phyloP scores from a whole-genome alignment of 441 rosid genomes.

The Gossypium trilobum region DNA sequence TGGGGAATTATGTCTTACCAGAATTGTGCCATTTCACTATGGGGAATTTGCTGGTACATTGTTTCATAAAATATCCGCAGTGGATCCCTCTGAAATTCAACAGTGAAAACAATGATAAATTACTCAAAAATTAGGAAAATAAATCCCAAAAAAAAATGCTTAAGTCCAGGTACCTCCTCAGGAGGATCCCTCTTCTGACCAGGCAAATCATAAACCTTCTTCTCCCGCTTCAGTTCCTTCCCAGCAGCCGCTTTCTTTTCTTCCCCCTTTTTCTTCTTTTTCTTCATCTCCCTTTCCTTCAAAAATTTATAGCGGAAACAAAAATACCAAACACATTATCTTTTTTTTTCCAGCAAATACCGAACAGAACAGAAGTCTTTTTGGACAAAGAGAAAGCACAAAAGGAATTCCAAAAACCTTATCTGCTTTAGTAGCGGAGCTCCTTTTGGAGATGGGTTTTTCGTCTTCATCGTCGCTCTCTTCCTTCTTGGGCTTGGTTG shows the following conservation, averaged over 20 bases:
- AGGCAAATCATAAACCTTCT: conserved; percentile 69
- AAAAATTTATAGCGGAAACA: not conserved
- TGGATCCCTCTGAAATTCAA: conserved; percentile 72
- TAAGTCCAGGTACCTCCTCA: conserved; percentile 41
- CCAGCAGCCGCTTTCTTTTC: conserved; percentile 20
- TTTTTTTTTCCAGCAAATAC: not conserved
- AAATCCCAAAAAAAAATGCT: not conserved
- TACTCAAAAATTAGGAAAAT: not conserved
- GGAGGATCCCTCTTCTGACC: conserved; percentile 85
- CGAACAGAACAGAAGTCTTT: not conserved
- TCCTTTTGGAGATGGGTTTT: conserved; percentile 39
- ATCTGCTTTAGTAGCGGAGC: conserved; percentile 28
- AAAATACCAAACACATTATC: not conserved
- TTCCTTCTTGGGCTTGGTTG: conserved; percentile 31
- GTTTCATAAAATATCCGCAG: conserved; percentile 82
- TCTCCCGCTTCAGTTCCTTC: conserved; percentile 50
- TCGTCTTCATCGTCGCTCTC: conserved; percentile 34
- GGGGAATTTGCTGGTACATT: conserved; percentile 60
- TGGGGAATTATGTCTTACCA: conserved; percentile 44
- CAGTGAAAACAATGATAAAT: conserved; percentile 14
- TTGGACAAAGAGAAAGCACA: not conserved
- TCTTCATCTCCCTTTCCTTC: conserved; percentile 38
- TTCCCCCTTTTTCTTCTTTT: conserved; percentile 30
- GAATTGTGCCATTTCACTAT: conserved; percentile 83
- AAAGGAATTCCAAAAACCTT: conserved; percentile 27